These are phyloP conservation scores for Fragaria vesca DNA, from an alignment of 306 rosid species.

Conservation along the genomic window DNA sequence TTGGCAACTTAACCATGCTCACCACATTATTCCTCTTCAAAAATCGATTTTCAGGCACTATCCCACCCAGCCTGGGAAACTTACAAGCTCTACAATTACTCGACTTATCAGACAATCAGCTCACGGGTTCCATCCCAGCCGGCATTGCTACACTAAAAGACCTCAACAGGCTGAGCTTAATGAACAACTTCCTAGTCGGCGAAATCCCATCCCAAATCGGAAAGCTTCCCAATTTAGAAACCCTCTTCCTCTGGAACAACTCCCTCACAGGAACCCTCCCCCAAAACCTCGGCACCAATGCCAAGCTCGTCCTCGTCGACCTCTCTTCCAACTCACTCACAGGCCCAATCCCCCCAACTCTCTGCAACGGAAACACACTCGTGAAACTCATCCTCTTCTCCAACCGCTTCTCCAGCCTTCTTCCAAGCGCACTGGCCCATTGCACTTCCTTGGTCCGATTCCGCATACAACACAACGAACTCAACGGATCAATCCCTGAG, in stretches of 20 bases:
- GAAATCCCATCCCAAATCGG: constrained; percentile 66
- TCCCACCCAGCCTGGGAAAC: constrained; percentile 62
- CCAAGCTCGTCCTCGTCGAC: constrained; percentile 47
- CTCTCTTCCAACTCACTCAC: constrained; percentile 73
- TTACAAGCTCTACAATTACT: constrained; percentile 46
- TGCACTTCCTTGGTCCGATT: constrained; percentile 64
- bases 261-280: constrained; percentile 73
- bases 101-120: constrained; percentile 78
- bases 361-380: constrained; percentile 66
- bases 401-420: constrained; percentile 36
- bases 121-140: constrained; percentile 65
- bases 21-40: constrained; percentile 58
- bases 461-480: constrained; percentile 67
- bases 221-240: constrained; percentile 59
- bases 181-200: constrained; percentile 62
- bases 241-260: constrained; percentile 67
- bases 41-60: constrained; percentile 56
- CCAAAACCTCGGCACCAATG: constrained; percentile 57
- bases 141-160: constrained; percentile 36
- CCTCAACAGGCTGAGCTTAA: constrained; percentile 48
- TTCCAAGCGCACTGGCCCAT: constrained; percentile 47
- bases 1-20: constrained; percentile 68
- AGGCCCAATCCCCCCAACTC: constrained; percentile 64
- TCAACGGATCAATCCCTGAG: constrained; percentile 65
- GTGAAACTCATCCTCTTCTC: constrained; percentile 59